Conservation (phyloP, 768 basidiomycete genomes). For the Rhodotorula toruloides region DNA sequence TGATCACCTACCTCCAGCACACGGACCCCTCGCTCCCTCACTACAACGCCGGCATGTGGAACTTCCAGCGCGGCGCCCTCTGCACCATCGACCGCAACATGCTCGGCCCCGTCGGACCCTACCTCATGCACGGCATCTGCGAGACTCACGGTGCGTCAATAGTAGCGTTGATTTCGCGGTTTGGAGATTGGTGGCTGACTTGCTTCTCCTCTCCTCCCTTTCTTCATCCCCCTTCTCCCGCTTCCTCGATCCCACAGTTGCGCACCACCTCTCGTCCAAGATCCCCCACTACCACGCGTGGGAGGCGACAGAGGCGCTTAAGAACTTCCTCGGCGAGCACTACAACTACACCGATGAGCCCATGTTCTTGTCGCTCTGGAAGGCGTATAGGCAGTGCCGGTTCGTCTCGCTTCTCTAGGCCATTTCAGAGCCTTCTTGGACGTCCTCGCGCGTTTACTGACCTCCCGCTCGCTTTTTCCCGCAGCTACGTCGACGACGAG, state of each 20-base stretch:
- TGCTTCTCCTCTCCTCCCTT: neutral
- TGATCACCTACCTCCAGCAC: slow-evolving; percentile 75
- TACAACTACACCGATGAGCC: slow-evolving; percentile 44
- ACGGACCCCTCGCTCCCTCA: slow-evolving; percentile 92
- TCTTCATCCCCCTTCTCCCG: slow-evolving; percentile 49
- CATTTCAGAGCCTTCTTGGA: no score
- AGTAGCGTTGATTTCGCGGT: no score
- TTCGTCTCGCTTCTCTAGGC: no score
- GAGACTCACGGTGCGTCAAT: no score
- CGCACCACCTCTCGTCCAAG: slow-evolving; percentile 88
- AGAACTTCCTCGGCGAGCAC: slow-evolving; percentile 62
- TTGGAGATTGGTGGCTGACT: neutral
- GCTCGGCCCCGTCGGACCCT: slow-evolving; percentile 78
- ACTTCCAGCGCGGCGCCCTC: slow-evolving; percentile 88
- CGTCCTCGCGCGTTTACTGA: neutral
- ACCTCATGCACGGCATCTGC: slow-evolving; percentile 62
- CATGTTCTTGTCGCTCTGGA: slow-evolving; percentile 60
- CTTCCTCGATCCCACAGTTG: no score
- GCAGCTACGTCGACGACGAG: slow-evolving; percentile 79
- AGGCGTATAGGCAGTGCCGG: slow-evolving; percentile 10
- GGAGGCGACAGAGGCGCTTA: slow-evolving; percentile 84
- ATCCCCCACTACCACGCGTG: slow-evolving; percentile 83
- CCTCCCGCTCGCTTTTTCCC: neutral
- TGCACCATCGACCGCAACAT: slow-evolving; percentile 74
- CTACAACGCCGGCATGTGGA: slow-evolving; percentile 82